These are phyloP conservation scores for Pseudozyma thailandica DNA, from an alignment of 1,284 basidiomycete genomes.

Conservation along the genomic window DNA sequence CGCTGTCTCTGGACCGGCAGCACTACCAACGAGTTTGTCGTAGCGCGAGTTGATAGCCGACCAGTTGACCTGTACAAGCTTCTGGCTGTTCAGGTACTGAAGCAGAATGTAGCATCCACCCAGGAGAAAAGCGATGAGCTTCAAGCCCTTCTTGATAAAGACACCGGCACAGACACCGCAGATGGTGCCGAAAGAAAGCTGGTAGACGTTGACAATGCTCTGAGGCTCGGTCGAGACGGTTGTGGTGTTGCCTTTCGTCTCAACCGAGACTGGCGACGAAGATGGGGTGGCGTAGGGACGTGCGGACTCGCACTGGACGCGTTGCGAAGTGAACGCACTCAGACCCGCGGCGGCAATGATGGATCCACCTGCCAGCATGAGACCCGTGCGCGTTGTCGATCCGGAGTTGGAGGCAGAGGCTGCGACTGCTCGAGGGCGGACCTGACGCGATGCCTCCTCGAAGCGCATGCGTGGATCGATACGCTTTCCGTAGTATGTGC, in stretches of 20 bases:
- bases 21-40: slow-evolving; percentile 78
- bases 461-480: slow-evolving; percentile 27
- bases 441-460: slow-evolving; percentile 1
- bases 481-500: slow-evolving; percentile 39
- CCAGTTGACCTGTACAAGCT: slow-evolving; percentile 84
- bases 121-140: slow-evolving; percentile 81
- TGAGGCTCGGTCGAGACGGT: slow-evolving; percentile 69
- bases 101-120: slow-evolving; percentile 71
- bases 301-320: slow-evolving; percentile 30
- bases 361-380: slow-evolving; percentile 36
- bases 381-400: slow-evolving; percentile 18
- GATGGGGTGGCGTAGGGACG: slow-evolving; percentile 31
- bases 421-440: slow-evolving; percentile 13
- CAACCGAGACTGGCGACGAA: slow-evolving; percentile 4
- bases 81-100: slow-evolving; percentile 62
- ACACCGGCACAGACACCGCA: slow-evolving; percentile 86
- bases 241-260: slow-evolving; percentile 17
- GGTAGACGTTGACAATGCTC: slow-evolving; percentile 80
- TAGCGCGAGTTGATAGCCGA: slow-evolving; percentile 73
- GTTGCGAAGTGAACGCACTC: slow-evolving; percentile 12
- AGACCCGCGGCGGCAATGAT: slow-evolving; percentile 29
- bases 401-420: slow-evolving; percentile 18
- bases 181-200: slow-evolving; percentile 86
- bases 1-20: slow-evolving; percentile 73
- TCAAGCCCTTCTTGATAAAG: slow-evolving; percentile 93